Conservation (phyloP, 164 flowering plant species). For the Nelumbo lutea region DNA sequence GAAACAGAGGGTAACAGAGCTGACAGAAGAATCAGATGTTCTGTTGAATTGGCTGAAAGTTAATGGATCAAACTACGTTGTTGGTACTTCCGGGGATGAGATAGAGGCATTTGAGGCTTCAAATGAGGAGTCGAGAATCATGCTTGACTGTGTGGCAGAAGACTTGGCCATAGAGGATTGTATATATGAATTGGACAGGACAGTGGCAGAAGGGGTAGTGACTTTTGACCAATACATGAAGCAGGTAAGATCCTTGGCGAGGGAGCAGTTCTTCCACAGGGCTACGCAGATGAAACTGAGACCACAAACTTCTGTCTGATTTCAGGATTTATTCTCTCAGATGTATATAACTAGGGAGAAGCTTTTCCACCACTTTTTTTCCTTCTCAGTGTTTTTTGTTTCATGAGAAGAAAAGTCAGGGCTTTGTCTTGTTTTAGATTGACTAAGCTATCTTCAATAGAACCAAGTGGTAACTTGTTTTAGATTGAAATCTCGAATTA, state of each 20-base stretch:
- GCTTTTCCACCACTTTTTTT: no score
- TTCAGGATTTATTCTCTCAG: background rate
- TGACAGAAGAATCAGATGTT: slow-evolving; percentile 27
- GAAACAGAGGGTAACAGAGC: slow-evolving; percentile 19
- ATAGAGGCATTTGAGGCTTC: slow-evolving; percentile 33
- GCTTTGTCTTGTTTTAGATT: slow-evolving; percentile 6
- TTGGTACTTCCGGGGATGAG: background rate
- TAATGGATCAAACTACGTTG: slow-evolving; percentile 12
- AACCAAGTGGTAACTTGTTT: background rate
- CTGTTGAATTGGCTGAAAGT: slow-evolving; percentile 40
- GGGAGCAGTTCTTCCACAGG: slow-evolving; percentile 30
- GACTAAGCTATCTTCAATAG: background rate
- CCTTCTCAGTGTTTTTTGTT: background rate
- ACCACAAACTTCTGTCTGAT: slow-evolving; percentile 1
- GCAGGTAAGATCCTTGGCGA: slow-evolving; percentile 30
- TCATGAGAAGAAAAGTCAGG: background rate
- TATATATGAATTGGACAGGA: slow-evolving; percentile 49
- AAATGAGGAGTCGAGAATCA: slow-evolving; percentile 23
- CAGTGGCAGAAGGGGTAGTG: slow-evolving; percentile 30
- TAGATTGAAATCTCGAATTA: background rate
- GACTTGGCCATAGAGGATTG: slow-evolving; percentile 50
- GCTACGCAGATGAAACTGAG: slow-evolving; percentile 9
- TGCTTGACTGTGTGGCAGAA: slow-evolving; percentile 28
- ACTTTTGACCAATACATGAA: slow-evolving; percentile 32
- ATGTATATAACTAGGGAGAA: no score